Evolutionary conservation across 352 stramenopile species (phyloP).

Genomic region (Phytopythium mirpurense): DNA sequence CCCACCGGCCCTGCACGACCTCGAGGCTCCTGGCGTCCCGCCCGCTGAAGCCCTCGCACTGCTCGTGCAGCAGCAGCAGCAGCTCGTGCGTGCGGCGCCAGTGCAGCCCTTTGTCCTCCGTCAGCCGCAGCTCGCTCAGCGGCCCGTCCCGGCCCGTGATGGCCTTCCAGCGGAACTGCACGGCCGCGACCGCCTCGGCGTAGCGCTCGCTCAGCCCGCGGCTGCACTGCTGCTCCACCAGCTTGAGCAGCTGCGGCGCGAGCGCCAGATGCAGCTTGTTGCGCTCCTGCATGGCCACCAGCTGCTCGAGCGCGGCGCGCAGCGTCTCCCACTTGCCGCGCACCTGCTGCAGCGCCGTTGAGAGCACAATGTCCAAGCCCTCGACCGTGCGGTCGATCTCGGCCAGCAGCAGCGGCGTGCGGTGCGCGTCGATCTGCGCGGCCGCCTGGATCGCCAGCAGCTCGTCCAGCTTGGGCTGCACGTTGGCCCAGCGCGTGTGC

Average conservation of each 20-base stretch:
- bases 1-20: slow-evolving; percentile 48
- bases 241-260: slow-evolving; percentile 46
- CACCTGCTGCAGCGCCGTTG: slow-evolving; percentile 58
- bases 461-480: slow-evolving; percentile 61
- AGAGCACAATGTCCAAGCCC: slow-evolving; percentile 55
- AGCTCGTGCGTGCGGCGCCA: slow-evolving; percentile 73
- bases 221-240: slow-evolving; percentile 43
- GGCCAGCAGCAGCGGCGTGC: slow-evolving; percentile 40
- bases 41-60: slow-evolving; percentile 65
- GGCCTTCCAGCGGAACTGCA: slow-evolving; percentile 74
- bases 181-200: slow-evolving; percentile 50
- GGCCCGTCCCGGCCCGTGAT: slow-evolving; percentile 56
- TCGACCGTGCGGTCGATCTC: slow-evolving; percentile 45
- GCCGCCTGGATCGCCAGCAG: slow-evolving; percentile 45
- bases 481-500: slow-evolving; percentile 60
- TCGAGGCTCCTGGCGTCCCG: slow-evolving; percentile 43
- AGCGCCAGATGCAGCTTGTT: slow-evolving; percentile 57
- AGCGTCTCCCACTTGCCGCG: slow-evolving; percentile 48
- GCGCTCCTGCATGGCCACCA: slow-evolving; percentile 49
- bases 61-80: slow-evolving; percentile 55
- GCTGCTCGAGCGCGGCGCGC: slow-evolving; percentile 37
- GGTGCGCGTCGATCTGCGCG: slow-evolving; percentile 44
- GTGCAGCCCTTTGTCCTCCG: slow-evolving; percentile 61
- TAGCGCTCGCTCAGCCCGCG: slow-evolving; percentile 48
- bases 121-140: slow-evolving; percentile 57